Base-by-base conservation (phyloP, 164 flowering plant species). In the Protea cynaroides region DNA sequence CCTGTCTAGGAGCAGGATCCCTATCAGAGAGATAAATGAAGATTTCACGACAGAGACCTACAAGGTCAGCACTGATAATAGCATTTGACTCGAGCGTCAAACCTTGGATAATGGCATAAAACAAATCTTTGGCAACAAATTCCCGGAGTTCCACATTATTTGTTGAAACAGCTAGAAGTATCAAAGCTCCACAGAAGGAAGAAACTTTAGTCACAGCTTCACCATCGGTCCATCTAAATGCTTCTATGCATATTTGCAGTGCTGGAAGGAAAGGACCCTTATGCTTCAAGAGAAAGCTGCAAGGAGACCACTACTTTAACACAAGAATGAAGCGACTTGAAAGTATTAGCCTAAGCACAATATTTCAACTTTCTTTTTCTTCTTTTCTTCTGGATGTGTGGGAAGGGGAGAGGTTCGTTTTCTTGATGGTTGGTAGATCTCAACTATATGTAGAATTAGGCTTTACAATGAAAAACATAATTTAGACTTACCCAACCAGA, bases 1-100 rank as follows among this genome's bases (percentile, higher is more conserved):
- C 99, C 96, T 91, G 96, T 66, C 90, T 79, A 13, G 97, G 97
- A 71, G 88, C 74, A 62, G 94, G 89, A 65, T 88, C 80, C 80
- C 86, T 80, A 69, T 87, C 85, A 49, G 87, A 80, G 6, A 95
- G 89, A 76, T 78, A 80, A 6, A 88, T 46, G 63, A 83, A 92
- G 65, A 95, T 90, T 59, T 95, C 97, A 37, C 97, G 93, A 63
- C 97, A 95, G 43, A 89, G 89, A 51, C 72, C 82, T 72, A 92
- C 86, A 60, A 95, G 78, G 63, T 90, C 97, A 67, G 85, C 78
- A 75, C 99, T 81, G 65, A 77, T 65, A 58, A 82, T 22, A 58
- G 85, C 94, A 82, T 95, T 95, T 52, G 97, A 89, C 72, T 92
- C 97, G 9, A 89, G 87, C 52, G 89, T 72, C 67, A 92, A 69